Conservation (phyloP, 2,329 filamentous ascomycete genomes). For the Fusarium paranaense region DNA sequence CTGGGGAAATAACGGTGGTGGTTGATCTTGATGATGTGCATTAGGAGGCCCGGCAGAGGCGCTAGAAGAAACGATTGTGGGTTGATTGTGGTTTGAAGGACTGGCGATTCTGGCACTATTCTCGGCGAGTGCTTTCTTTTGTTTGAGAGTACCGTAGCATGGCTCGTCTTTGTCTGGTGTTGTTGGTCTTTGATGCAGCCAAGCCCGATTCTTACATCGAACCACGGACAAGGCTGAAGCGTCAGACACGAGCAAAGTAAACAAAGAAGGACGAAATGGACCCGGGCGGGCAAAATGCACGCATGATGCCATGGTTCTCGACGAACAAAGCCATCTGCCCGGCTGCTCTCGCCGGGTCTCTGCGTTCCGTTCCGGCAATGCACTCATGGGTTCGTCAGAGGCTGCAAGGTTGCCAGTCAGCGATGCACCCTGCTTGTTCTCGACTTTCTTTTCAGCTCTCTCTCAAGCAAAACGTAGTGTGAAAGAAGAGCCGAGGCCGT, state of each 20-base stretch:
- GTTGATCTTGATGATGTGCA: constrained; percentile 32
- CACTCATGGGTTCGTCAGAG: constrained; percentile 20
- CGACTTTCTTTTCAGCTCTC: background rate
- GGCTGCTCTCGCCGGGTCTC: constrained; percentile 1
- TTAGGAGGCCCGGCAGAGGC: constrained; percentile 24
- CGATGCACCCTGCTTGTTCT: constrained; percentile 19
- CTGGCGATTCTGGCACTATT: background rate
- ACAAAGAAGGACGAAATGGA: constrained; percentile 1
- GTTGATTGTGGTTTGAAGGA: background rate
- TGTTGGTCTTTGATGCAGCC: background rate
- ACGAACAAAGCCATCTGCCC: background rate
- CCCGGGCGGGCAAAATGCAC: background rate
- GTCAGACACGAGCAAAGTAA: constrained; percentile 2
- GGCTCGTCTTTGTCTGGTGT: background rate
- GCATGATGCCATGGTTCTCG: constrained; percentile 16
- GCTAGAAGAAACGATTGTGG: constrained; percentile 17
- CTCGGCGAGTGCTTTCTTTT: background rate
- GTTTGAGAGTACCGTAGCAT: background rate
- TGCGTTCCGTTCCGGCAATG: constrained; percentile 14
- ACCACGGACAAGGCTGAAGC: background rate
- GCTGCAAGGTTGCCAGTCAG: constrained; percentile 12
- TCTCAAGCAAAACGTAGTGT: background rate
- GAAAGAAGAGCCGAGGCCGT: constrained; percentile 4
- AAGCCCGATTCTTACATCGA: background rate
- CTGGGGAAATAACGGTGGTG: constrained; percentile 25